These are phyloP conservation scores for Saccharomyces hybrid DNA, from an alignment of 1,139 yeast genomes.

Conservation along the genomic window DNA sequence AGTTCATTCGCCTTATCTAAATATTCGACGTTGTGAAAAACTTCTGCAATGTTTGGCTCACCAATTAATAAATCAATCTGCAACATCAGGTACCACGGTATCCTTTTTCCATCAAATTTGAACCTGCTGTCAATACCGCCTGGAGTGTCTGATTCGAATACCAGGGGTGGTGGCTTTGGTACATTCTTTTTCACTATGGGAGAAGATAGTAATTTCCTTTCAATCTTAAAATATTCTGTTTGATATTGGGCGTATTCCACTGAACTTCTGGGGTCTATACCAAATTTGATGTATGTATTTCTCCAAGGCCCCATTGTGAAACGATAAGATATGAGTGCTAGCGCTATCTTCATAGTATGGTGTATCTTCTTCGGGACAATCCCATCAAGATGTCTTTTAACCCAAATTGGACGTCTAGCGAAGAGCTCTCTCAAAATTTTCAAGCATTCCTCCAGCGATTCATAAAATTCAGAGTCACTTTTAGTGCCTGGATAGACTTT, in stretches of 20 bases:
- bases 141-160: slow-evolving; percentile 28
- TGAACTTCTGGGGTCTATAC: slow-evolving; percentile 65
- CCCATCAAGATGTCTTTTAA: slow-evolving; percentile 64
- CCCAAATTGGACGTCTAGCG: slow-evolving; percentile 74
- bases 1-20: slow-evolving; percentile 42
- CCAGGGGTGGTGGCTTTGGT: slow-evolving; percentile 32
- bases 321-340: slow-evolving; percentile 76
- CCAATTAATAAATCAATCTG: slow-evolving; percentile 81
- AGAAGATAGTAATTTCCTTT: slow-evolving; percentile 24
- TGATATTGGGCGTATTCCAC: slow-evolving; percentile 59
- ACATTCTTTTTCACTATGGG: slow-evolving; percentile 39
- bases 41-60: slow-evolving; percentile 44
- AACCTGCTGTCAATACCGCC: slow-evolving; percentile 38
- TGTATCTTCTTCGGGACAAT: slow-evolving; percentile 47
- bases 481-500: slow-evolving; percentile 30
- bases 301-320: slow-evolving; percentile 94
- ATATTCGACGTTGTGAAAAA: slow-evolving; percentile 39
- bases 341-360: slow-evolving; percentile 57
- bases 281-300: slow-evolving; percentile 73
- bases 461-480: slow-evolving; percentile 34
- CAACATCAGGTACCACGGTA: slow-evolving; percentile 65
- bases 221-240: slow-evolving; percentile 64
- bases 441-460: slow-evolving; percentile 37
- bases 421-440: slow-evolving; percentile 49
- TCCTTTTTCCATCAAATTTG: slow-evolving; percentile 61